Evolutionary conservation across 1,139 yeast genomes (phyloP), one percentile per base, ranked within the genome.

Genomic region (Pneumocystis oryctolagi): DNA sequence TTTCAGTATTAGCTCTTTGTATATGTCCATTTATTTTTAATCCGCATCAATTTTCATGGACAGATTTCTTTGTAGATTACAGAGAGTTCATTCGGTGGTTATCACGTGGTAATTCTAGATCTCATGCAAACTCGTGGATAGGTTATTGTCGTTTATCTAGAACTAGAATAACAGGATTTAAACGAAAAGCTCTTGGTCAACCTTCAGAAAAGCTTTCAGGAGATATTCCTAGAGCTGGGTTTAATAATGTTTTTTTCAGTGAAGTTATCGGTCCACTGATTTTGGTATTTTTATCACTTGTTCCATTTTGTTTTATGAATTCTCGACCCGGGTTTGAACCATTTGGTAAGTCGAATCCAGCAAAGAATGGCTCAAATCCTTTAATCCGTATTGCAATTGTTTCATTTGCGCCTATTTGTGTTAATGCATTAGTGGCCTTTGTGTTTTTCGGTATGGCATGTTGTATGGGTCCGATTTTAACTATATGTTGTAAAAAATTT

Each of bases 91-190:
- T 94, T 73, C 85, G 98, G 79, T 92, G 99, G 99, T 79, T 92
- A 75, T 88, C 96, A 37, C 87, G 98, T 79, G 98, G 98, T 82
- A 94, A 94, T 79, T 86, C 94, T 72, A 89, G 90, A 77, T 92
- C 96, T 92, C 98, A 94, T 79, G 87, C 95, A 80, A 92, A 92
- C 80, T 94, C 98, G 18, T 92, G 99, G 99, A 90, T 94, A 75
- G 98, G 97, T 68, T 92, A 89, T 75, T 87, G 90, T 68, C 85
- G 97, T 77, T 82, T 90, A 78, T 83, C 95, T 25, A 86, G 99
- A 82, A 89, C 98, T 60, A 87, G 97, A 79, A 81, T 92, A 69
- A 92, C 98, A 69, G 99, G 99, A 81, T 90, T 87, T 86, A 92
- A 92, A 83, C 83, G 96, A 72, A 89, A 88, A 79, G 79, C 87